Conservation (phyloP, 352 stramenopile genomes). For the Sclerospora graminicola region DNA sequence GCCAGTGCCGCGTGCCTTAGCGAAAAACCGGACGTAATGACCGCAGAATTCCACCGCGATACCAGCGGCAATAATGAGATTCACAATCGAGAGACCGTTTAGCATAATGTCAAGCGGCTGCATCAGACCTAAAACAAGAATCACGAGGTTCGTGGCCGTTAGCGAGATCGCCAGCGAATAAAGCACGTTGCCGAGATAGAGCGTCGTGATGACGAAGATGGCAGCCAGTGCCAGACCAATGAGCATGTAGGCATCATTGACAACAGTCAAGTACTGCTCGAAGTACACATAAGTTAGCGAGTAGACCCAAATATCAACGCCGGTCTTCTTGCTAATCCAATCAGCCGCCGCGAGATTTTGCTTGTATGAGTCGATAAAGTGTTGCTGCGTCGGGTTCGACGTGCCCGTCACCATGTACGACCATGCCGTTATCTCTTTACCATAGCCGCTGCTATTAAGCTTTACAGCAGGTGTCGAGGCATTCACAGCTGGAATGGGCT, state of each 20-base stretch:
- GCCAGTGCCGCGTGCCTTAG: constrained; percentile 23
- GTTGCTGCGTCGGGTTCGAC: constrained; percentile 42
- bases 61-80: constrained; percentile 75
- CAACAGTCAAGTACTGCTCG: constrained; percentile 54
- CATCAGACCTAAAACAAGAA: constrained; percentile 48
- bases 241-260: constrained; percentile 38
- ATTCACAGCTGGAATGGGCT: constrained; percentile 41
- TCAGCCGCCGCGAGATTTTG: constrained; percentile 34
- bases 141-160: constrained; percentile 40
- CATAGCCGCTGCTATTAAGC: constrained; percentile 39
- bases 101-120: constrained; percentile 50
- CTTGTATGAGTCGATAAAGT: constrained; percentile 54
- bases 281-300: constrained; percentile 52
- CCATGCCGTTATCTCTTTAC: constrained; percentile 43
- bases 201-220: constrained; percentile 42
- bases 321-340: constrained; percentile 52
- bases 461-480: constrained; percentile 29
- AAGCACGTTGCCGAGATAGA: constrained; percentile 39
- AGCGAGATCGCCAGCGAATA: constrained; percentile 33
- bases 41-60: constrained; percentile 78
- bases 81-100: constrained; percentile 80
- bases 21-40: constrained; percentile 69
- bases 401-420: constrained; percentile 55
- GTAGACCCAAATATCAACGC: constrained; percentile 49
- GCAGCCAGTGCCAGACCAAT: constrained; percentile 33